Conservation (phyloP, 495 filamentous ascomycete species). For the Elasticomyces elasticus region DNA sequence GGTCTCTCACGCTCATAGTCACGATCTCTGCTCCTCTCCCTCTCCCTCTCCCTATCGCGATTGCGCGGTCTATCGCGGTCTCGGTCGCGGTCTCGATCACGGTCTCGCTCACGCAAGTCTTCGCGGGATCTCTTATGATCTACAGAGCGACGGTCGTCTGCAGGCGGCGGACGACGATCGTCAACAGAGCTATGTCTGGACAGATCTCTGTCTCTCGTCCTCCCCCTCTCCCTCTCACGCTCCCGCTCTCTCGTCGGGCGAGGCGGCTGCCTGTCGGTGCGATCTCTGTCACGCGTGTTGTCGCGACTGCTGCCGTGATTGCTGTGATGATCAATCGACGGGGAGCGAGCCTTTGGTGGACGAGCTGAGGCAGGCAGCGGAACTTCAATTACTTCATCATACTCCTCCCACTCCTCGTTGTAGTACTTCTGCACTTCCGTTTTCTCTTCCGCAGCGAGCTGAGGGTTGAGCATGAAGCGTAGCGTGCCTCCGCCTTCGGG, state of each 20-base stretch:
- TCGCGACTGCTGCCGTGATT: not conserved
- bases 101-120: conserved; percentile 1
- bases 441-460: conserved; percentile 62
- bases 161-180: not conserved
- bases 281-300: not conserved
- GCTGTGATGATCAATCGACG: not conserved
- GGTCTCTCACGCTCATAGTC: conserved; percentile 1
- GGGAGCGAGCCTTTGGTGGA: not conserved
- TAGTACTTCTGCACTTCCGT: conserved; percentile 56
- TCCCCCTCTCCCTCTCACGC: not conserved
- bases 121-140: conserved; percentile 4
- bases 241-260: not conserved
- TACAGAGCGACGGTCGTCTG: not conserved
- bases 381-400: conserved; percentile 54
- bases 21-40: conserved; percentile 4
- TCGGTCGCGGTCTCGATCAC: not conserved
- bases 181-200: not conserved
- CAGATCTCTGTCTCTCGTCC: not conserved
- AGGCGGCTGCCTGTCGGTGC: not conserved
- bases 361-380: conserved; percentile 2
- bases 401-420: conserved; percentile 69
- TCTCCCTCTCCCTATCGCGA: conserved; percentile 12
- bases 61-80: conserved; percentile 1
- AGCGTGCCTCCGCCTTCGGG: conserved; percentile 50
- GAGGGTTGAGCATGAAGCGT: conserved; percentile 82